These are phyloP conservation scores for Suhomyces faveliae DNA, from an alignment of 805 yeast species.

Conservation along the genomic window DNA sequence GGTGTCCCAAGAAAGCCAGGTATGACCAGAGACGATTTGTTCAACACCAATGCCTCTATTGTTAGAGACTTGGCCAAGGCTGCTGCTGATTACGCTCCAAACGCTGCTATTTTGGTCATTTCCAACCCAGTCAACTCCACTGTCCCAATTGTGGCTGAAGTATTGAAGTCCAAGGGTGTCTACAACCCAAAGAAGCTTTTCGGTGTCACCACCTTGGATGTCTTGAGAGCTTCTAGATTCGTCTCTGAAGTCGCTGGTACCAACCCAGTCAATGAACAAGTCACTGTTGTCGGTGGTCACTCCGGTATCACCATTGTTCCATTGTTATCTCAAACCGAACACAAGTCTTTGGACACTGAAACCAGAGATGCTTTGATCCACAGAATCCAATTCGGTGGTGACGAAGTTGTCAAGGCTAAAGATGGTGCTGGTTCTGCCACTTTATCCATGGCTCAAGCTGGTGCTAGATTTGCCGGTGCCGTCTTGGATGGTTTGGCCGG, in stretches of 20 bases:
- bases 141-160: constrained; percentile 95
- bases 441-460: constrained; percentile 85
- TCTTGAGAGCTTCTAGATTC: constrained; percentile 86
- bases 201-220: constrained; percentile 95
- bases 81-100: constrained; percentile 77
- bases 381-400: constrained; percentile 93
- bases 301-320: constrained; percentile 97
- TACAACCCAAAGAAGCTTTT: constrained; percentile 90
- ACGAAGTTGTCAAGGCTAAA: constrained; percentile 83
- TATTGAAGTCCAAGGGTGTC: constrained; percentile 77
- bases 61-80: constrained; percentile 90
- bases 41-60: constrained; percentile 94
- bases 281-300: constrained; percentile 95
- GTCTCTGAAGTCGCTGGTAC: constrained; percentile 64
- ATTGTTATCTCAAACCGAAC: constrained; percentile 79
- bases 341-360: constrained; percentile 63
- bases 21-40: constrained; percentile 96
- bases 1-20: constrained; percentile 99
- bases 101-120: constrained; percentile 78
- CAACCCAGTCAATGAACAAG: constrained; percentile 73
- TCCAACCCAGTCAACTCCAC: constrained; percentile 98
- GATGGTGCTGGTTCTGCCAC: constrained; percentile 85
- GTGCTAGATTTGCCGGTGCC: constrained; percentile 69
- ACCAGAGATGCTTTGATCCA: constrained; percentile 65
- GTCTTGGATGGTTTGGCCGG: constrained; percentile 65